Conservation (phyloP, 164 flowering plant genomes). For the Litsea cubeba region DNA sequence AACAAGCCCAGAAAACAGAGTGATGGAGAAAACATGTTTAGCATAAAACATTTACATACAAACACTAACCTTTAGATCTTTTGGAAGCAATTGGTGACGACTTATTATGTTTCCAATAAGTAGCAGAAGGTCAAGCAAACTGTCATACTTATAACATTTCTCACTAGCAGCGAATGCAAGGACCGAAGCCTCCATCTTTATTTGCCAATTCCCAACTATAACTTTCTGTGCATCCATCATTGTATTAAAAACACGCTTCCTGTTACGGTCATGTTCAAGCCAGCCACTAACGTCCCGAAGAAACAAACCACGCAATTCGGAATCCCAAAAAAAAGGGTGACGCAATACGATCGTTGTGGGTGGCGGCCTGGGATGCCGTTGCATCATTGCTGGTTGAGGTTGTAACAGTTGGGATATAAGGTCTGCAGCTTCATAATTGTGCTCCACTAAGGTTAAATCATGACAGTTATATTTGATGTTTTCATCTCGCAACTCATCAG, state of each 20-base stretch:
- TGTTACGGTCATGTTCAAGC: constrained; percentile 42
- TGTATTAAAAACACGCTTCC: constrained; percentile 29
- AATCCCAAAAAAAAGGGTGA: constrained; percentile 73
- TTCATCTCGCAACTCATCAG: constrained; percentile 49
- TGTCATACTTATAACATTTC: constrained; percentile 63
- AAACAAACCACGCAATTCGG: constrained; percentile 63
- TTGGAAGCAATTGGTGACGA: constrained; percentile 65
- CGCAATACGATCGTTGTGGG: too few species aligned
- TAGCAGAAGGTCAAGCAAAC: constrained; percentile 57
- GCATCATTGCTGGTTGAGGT: constrained; percentile 59
- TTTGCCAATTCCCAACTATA: constrained; percentile 70
- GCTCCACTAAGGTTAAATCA: constrained; percentile 61
- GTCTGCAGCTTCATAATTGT: constrained; percentile 70
- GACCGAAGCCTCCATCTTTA: constrained; percentile 53
- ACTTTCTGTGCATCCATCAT: constrained; percentile 49
- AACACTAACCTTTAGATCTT: constrained; percentile 46
- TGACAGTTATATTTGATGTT: constrained; percentile 48
- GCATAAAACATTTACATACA: neutral
- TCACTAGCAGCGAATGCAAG: constrained; percentile 51
- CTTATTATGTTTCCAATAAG: constrained; percentile 68
- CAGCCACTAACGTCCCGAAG: constrained; percentile 72
- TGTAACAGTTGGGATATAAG: constrained; percentile 50
- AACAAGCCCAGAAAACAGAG: neutral
- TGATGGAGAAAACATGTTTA: too few species aligned
- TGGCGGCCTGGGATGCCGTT: too few species aligned